These are phyloP conservation scores for Colletotrichum cuscutae DNA, from an alignment of 2,329 filamentous ascomycete species.

Conservation along the genomic window DNA sequence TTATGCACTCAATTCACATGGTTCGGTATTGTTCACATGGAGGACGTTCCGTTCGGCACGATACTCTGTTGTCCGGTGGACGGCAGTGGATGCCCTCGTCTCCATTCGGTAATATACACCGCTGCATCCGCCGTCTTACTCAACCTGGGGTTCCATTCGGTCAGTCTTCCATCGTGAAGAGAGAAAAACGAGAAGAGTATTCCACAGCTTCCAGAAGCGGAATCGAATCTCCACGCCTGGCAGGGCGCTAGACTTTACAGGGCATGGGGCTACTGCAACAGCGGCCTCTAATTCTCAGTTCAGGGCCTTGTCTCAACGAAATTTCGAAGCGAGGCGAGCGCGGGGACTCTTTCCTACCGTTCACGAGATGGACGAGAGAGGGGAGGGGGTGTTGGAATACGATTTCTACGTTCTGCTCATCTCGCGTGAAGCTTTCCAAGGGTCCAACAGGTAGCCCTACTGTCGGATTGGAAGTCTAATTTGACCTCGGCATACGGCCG, in stretches of 20 bases:
- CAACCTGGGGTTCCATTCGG: background rate
- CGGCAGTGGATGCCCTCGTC: slow-evolving; percentile 5
- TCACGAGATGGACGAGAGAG: background rate
- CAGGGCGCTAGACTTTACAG: slow-evolving; percentile 11
- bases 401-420: background rate
- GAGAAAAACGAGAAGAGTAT: background rate
- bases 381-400: background rate
- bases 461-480: too few relatives aligned
- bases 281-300: background rate
- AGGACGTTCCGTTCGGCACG: too few relatives aligned
- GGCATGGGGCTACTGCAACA: slow-evolving; percentile 12
- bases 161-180: background rate
- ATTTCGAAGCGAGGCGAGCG: background rate
- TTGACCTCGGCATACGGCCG: too few relatives aligned
- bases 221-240: slow-evolving; percentile 7
- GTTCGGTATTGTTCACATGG: background rate
- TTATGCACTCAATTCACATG: background rate
- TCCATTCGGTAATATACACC: background rate
- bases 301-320: slow-evolving; percentile 7
- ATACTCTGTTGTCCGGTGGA: slow-evolving; percentile 26
- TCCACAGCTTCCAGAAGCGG: slow-evolving; percentile 23
- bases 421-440: background rate
- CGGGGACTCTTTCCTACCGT: background rate
- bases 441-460: background rate
- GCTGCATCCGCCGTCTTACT: background rate